These are phyloP conservation scores for Seiridium cupressi DNA, from an alignment of 2,329 filamentous ascomycete species.

Conservation along the genomic window DNA sequence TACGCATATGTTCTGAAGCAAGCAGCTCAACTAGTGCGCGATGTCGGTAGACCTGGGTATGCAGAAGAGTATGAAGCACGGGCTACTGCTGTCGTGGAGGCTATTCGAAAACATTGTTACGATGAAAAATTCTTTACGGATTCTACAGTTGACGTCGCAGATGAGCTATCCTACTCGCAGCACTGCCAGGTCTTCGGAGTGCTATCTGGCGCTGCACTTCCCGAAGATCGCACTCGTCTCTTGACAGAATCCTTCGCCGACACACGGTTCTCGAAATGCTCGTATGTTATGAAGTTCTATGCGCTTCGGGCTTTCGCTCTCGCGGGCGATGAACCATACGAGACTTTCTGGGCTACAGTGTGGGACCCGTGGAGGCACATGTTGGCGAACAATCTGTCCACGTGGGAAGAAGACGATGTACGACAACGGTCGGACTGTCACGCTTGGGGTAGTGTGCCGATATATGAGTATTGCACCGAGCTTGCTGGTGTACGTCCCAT, in stretches of 20 bases:
- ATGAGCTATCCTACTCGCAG: constrained; percentile 26
- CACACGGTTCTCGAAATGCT: constrained; percentile 2
- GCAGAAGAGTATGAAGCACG: constrained; percentile 28
- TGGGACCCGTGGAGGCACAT: constrained; percentile 16
- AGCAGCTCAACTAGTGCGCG: constrained; percentile 27
- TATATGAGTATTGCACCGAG: constrained; percentile 19
- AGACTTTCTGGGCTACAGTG: constrained; percentile 11
- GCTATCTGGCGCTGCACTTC: constrained; percentile 25
- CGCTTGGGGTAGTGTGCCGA: constrained; percentile 17
- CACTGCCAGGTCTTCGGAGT: constrained; percentile 36
- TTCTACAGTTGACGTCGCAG: constrained; percentile 28
- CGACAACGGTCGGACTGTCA: constrained; percentile 18
- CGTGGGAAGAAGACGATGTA: constrained; percentile 18
- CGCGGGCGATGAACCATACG: constrained; percentile 12
- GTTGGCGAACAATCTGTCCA: constrained; percentile 13
- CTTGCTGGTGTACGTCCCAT: constrained; percentile 12
- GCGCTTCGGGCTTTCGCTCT: constrained; percentile 11
- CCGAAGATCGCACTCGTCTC: constrained; percentile 7
- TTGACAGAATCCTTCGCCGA: background rate
- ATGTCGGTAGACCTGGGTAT: constrained; percentile 29
- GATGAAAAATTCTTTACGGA: constrained; percentile 32
- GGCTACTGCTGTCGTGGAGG: constrained; percentile 18
- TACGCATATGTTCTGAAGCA: constrained; percentile 34
- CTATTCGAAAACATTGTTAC: constrained; percentile 29
- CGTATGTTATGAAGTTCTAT: constrained; percentile 18